phyloP scores from a whole-genome alignment of 352 stramenopile species.

The Aphanomyces invadans region DNA sequence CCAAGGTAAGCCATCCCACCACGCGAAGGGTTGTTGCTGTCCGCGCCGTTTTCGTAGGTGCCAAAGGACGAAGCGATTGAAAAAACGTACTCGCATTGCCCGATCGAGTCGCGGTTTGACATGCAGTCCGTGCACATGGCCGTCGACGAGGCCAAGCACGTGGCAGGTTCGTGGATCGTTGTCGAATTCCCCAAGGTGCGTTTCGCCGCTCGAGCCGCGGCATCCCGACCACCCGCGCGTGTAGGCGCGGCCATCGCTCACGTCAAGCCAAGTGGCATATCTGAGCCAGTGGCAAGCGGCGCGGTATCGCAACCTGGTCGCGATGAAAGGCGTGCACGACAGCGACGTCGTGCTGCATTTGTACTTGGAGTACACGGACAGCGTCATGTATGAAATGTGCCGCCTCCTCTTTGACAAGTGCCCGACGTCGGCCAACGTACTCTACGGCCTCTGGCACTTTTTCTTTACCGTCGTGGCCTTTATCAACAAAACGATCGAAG shows the following conservation, averaged over 20 bases:
- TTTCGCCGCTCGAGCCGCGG: constrained; percentile 22
- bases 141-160: constrained; percentile 17
- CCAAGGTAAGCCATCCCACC: neutral
- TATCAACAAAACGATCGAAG: constrained; percentile 32
- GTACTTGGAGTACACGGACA: constrained; percentile 31
- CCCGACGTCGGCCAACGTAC: constrained; percentile 42
- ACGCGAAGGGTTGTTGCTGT: too few species aligned
- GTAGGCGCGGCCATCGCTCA: constrained; percentile 28
- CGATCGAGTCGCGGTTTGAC: constrained; percentile 29
- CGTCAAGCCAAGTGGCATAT: constrained; percentile 32
- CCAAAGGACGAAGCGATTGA: constrained; percentile 30
- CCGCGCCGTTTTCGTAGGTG: constrained; percentile 18
- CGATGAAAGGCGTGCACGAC: neutral
- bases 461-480: constrained; percentile 29
- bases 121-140: constrained; percentile 27
- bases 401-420: constrained; percentile 51
- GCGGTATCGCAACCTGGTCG: neutral
- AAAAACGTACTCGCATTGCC: constrained; percentile 31
- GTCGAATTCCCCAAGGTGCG: constrained; percentile 36
- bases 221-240: too few species aligned
- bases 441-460: constrained; percentile 42
- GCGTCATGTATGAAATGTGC: constrained; percentile 38
- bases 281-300: neutral
- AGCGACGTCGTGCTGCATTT: constrained; percentile 25
- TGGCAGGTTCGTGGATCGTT: constrained; percentile 30